Base-by-base conservation (phyloP, 768 basidiomycete species). In the Pisolithus microcarpus region DNA sequence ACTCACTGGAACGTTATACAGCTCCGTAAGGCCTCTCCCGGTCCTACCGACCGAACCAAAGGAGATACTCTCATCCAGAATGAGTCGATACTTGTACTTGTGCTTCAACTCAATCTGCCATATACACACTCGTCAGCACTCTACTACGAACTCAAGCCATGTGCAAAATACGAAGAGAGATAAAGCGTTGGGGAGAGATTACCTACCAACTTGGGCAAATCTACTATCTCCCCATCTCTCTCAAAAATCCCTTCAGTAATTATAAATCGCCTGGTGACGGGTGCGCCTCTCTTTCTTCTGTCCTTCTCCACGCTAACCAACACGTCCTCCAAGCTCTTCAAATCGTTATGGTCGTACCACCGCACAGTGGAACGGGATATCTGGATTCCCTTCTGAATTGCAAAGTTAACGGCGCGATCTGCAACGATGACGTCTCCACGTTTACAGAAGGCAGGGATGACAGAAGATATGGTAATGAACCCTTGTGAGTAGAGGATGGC, bases 341-440 rank as follows among this genome's bases (percentile, higher is more conserved):
- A 75, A 63, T 97, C 93, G 58, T 95, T 96, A 65, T 98, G 96
- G 58, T 97, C 94, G 65, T 81, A 99, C 91, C 91, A 99, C 49
- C 90, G 81, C 31, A 98, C 81, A 0, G 87, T 92, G 6, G 85
- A 90, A 38, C 96, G 84, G 18, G 87, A 89, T 53, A 97, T 91
- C 65, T 95, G 87, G 26, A 98, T 82, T 16, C 95, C 96, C 69
- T 93, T 95, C 66, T 97, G 94, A 49, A 97, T 89, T 15, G 90
- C 84, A 66, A 98, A 92, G 68, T 89, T 95, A 58, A 93, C 84
- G n/a, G 85, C 81, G n/a, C 91, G 83, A 68, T 99, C 95, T 4
- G 92, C 93, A n/a, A 99, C 89, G 61, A 99, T 94, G 61, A 99
- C 82, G 61, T 99, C 95, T 2, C 93, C 94, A 54, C 95, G 83